Base-by-base conservation (phyloP, 1,284 basidiomycete species). In the Mycosarcoma maydis region DNA sequence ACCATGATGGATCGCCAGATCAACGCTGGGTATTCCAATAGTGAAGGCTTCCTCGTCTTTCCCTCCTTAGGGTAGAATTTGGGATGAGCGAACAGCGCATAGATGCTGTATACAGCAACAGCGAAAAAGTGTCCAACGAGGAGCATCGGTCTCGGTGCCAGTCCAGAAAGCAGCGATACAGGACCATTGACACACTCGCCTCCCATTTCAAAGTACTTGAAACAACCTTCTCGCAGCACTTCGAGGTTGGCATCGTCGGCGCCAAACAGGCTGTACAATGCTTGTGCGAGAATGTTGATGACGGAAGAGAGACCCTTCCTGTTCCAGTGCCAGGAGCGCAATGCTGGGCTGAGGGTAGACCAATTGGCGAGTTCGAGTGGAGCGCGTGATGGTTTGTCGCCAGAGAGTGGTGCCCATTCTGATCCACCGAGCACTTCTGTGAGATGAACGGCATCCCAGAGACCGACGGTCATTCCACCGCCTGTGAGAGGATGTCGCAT, bases 401-500 rank as follows among this genome's bases (percentile, higher is more conserved):
- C 56, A 2, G 45, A 24, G 14, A 68, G 56, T 4, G 76, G 78
- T 10, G 57, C 55, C 80, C 78, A 81, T 0, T 54, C 27, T 2
- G 62, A 55, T 0, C 71, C 73, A n/a, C 77, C 76, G 6, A 81
- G 65, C 20, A 70, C 70, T 34, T 73, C 64, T 3, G 78, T 76
- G 26, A 81, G 72, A 40, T 75, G 75, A 3, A 80, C 75, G 3
- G 61, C 70, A 42, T 81, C 80, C 78, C 78, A 81, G n/a, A 81
- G 56, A 10, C 76, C 80, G 14, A 81, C 80, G 1, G 78, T 73
- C 80, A 81, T 81, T 19, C 80, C 80, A 72, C 84, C 95, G 10
- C 96, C 96, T 0, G 95, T 98, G 11, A 99, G 86, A 0, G 96
- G 95, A 83, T 99, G 96, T 1, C 96, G 90, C 94, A 98, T 98